Evolutionary conservation across 2,329 filamentous ascomycete genomes (phyloP), one percentile per base, ranked within the genome.

Genomic region (Diaporthe humulicola): DNA sequence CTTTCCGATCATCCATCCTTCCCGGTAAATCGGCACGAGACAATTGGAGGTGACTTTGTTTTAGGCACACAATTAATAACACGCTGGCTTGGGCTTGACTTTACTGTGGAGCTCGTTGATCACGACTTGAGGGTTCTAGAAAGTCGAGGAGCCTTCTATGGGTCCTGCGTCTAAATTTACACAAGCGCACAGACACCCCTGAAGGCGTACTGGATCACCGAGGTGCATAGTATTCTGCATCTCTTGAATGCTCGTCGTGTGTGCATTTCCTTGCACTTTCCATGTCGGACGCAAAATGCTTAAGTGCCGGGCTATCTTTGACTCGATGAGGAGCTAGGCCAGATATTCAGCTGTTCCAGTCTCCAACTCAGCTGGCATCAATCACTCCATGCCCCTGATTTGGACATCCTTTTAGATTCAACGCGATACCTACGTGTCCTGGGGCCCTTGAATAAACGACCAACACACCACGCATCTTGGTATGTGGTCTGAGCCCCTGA

Each of bases 51-150:
- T 4, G 60, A 28, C 42, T 48, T 45, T 48, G 28, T 30, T 67
- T 67, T 19, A 45, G 42, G 61, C 52, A 45, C 28, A 50, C 12
- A 38, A 52, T 52, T 33, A 33, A 15, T 17, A 38, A 25, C 42
- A 67, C 7, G 28, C 45, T 67, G 42, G 42, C 60, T 36, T 50
- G 28, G 25, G 5, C 42, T 19, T 66, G 28, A n/a, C 28, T 17
- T 38, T n/a, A 12, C 38, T 17, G 61, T 67, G 61, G 61, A 50
- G 19, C 30, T 50, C 14, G 30, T 1, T n/a, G 28, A 52, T 36
- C 61, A 50, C 10, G 45, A 36, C 19, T 67, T 36, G 22, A 48
- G 61, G 42, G 22, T 50, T 50, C 60, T 67, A 52, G 42, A 67
- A 67, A 67, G 28, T 36, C 45, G 42, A 7, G 9, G 30, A 50